Base-by-base conservation (phyloP, 2,329 filamentous ascomycete species). In the Blastomyces parvus region DNA sequence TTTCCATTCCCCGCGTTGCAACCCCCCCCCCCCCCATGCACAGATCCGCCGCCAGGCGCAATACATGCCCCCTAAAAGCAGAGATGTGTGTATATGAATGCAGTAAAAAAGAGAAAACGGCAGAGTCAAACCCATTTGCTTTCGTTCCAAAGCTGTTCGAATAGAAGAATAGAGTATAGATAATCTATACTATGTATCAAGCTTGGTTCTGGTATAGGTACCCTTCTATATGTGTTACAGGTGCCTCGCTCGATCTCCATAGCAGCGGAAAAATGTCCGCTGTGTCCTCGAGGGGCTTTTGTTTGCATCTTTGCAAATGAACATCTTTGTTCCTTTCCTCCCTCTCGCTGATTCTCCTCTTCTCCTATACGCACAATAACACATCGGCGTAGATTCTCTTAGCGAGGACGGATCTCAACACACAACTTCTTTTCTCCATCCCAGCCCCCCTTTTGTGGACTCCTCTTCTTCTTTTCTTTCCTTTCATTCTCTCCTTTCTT, bases 401-500 rank as follows among this genome's bases (percentile, higher is more conserved):
- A 58, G 22, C 55, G 36, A 42, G 55, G 36, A 27, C 36, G n/a
- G 25, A 8, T 27, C 6, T 25, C n/a, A 19, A 38, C 55, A 27
- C 36, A 27, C n/a, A 40, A 3, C 9, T 58, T 55, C 19, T 8
- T 44, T 17, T 22, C 25, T 38, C n/a, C 30, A 13, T 22, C n/a
- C 25, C n/a, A 42, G 6, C n/a, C 40, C 6, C 22, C n/a, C 9
- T 30, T 50, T 22, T 46, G 6, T 19, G 17, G 5, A 59, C 30
- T 9, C 40, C 2, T 36, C 25, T 44, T 30, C 57, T 58, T 57
- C 64, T 59, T 63, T 58, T 57, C 64, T 59, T 63, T 61, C 27
- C 55, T 33, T 48, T 56, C 50, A n/a, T 63, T 30, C 17, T 53
- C 63, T 58, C 55, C 38, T 50, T 27, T 25, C 30, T 30, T 57